Evolutionary conservation across 2,329 filamentous ascomycete genomes (phyloP).

Genomic region (Malbranchea zuffiana): DNA sequence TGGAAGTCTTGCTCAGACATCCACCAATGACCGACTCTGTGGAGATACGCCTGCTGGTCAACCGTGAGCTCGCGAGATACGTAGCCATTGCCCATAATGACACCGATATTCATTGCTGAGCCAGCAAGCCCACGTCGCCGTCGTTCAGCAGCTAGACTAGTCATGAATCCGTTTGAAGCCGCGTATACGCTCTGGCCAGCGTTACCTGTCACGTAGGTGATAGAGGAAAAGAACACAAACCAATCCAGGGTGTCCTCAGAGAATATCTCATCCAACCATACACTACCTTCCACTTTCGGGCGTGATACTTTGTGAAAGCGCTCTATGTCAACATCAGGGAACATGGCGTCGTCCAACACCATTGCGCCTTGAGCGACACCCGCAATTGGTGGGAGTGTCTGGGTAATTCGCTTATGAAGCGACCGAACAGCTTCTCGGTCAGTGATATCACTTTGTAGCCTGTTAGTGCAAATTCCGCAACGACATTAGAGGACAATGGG

Average conservation of each 20-base stretch:
- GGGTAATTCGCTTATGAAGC: constrained; percentile 1
- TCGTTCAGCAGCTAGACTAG: constrained; percentile 18
- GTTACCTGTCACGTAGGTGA: constrained; percentile 22
- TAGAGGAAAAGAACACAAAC: constrained; percentile 18
- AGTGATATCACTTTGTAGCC: constrained; percentile 13
- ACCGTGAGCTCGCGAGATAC: constrained; percentile 9
- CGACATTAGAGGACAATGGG: no score
- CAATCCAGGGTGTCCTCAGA: constrained; percentile 6
- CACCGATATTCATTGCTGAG: constrained; percentile 8
- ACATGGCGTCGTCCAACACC: constrained; percentile 28
- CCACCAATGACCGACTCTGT: constrained; percentile 1
- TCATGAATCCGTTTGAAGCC: constrained; percentile 38
- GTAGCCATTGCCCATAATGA: constrained; percentile 8
- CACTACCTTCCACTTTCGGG: constrained; percentile 34
- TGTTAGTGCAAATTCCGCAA: constrained; percentile 1
- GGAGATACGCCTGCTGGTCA: neutral
- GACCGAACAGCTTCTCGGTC: constrained; percentile 14
- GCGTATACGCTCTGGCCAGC: constrained; percentile 29
- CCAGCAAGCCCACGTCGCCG: constrained; percentile 9
- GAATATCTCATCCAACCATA: constrained; percentile 17
- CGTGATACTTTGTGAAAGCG: constrained; percentile 22
- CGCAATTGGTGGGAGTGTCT: constrained; percentile 21
- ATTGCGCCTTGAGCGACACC: constrained; percentile 26
- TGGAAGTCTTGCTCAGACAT: constrained; percentile 44
- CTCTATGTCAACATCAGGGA: constrained; percentile 25